Evolutionary conservation across 192 early-diverging fungal genomes (phyloP).

Genomic region (Coemansia sp.): DNA sequence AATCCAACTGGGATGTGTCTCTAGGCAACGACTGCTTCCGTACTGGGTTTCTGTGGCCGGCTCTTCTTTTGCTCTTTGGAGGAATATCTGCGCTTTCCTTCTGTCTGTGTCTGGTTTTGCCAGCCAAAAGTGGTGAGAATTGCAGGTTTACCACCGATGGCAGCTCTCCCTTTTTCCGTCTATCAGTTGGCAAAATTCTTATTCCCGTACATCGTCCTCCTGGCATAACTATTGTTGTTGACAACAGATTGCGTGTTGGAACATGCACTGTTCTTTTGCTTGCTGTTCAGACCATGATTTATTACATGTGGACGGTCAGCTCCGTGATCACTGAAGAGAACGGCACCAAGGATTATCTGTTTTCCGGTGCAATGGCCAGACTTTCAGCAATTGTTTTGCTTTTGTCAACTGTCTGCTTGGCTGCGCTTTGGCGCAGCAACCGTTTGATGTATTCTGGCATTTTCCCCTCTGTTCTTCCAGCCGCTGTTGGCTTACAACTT

Average conservation of each 20-base stretch:
- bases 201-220: slow-evolving; percentile 9
- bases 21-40: slow-evolving; percentile 12
- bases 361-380: background rate
- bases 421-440: slow-evolving; percentile 6
- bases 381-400: background rate
- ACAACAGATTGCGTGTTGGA: slow-evolving; percentile 11
- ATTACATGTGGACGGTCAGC: background rate
- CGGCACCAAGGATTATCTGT: background rate
- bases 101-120: slow-evolving; percentile 3
- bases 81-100: background rate
- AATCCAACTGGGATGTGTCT: slow-evolving; percentile 9
- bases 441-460: slow-evolving; percentile 17
- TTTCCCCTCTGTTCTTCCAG: slow-evolving; percentile 9
- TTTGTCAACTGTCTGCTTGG: background rate
- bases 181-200: background rate
- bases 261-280: background rate
- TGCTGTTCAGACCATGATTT: background rate
- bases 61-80: background rate
- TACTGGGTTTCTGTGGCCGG: slow-evolving; percentile 9
- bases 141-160: background rate
- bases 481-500: background rate
- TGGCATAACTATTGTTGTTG: slow-evolving; percentile 5
- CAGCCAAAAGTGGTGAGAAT: background rate
- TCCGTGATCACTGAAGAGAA: background rate
- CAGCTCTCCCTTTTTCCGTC: background rate